Evolutionary conservation across 176 grass and related monocot genomes (phyloP), one percentile per base, ranked within the genome.

Genomic region (Oryza officinalis): DNA sequence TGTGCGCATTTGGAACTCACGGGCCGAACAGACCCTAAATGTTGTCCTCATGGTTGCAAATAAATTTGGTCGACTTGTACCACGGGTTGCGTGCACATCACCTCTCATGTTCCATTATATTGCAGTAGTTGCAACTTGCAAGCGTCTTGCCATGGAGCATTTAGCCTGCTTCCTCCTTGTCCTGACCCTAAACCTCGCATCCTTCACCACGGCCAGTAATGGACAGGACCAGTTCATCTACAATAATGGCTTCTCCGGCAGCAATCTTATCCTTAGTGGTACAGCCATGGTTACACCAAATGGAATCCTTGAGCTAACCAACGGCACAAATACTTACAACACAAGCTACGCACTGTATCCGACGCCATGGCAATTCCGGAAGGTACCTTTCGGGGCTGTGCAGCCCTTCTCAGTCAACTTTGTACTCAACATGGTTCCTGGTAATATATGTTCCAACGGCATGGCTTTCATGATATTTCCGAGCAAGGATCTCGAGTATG

Each of bases 391-490:
- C 4, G 31, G 31, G 31, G 31, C 35, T 8, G 3, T 33, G 17
- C 26, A 15, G 25, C 60, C 83, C 72, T 85, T 85, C 60, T 80
- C 84, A 7, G 41, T 70, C 22, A 66, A 14, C 10, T 86, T 80
- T 26, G 84, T 86, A 18, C 75, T 86, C 44, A 27, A 20, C 37
- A 86, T 86, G 27, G 17, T 2, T 7, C 59, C 76, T 20, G 0
- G 27, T 8, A 43, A 27, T 41, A 0, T 13, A 3, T 76, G 61
- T 2, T 31, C 71, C 17, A 50, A 85, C 15, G 78, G 72, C 35
- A 73, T 89, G 63, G 44, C 82, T 20, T 76, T 89, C 52, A 37
- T 64, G 1, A 59, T 89, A 37, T 41, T 77, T 20, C 76, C 70
- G 5, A 85, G 81, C 38, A 85, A 14, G n/a, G 70, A 65, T 28